Percentiles rank a stretch among this genome's conserved stretches.
These are phyloP conservation scores for Cladosporium sp. DNA, from an alignment of 2,329 filamentous ascomycete genomes.

Conservation along the genomic window DNA sequence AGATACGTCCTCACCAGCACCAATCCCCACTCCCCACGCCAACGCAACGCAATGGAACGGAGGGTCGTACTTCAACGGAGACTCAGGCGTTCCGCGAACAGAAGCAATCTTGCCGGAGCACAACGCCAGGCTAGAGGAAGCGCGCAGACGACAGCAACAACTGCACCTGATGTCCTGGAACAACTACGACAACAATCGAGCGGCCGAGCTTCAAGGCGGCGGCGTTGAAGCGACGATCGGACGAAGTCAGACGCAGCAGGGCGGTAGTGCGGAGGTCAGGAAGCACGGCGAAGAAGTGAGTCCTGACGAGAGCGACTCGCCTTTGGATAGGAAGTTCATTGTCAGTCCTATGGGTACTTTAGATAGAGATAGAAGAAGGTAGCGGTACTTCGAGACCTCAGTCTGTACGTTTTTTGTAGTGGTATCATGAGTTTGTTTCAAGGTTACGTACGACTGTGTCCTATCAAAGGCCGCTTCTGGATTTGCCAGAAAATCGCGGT, in stretches of 20 bases:
- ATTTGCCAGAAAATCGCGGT: too few relatives aligned
- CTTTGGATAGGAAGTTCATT: slow-evolving; percentile 22
- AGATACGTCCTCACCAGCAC: slow-evolving; percentile 24
- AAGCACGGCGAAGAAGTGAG: slow-evolving; percentile 22
- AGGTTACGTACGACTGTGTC: neutral
- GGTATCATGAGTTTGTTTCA: neutral
- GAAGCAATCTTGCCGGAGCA: neutral
- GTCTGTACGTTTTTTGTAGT: neutral
- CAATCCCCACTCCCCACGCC: neutral
- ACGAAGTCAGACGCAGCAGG: slow-evolving; percentile 5
- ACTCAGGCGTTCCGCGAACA: slow-evolving; percentile 26
- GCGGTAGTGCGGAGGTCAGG: slow-evolving; percentile 15
- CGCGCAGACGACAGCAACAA: slow-evolving; percentile 25
- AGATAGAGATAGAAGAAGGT: neutral
- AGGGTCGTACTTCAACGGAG: slow-evolving; percentile 8
- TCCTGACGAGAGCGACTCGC: slow-evolving; percentile 22
- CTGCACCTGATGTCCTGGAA: slow-evolving; percentile 32
- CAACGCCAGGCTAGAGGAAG: slow-evolving; percentile 11
- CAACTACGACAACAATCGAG: slow-evolving; percentile 25
- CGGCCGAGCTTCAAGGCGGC: neutral
- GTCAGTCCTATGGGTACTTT: slow-evolving; percentile 25
- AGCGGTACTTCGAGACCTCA: neutral
- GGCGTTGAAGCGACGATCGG: slow-evolving; percentile 9
- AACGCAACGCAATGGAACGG: neutral
- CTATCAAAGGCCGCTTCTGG: too few relatives aligned